These are phyloP conservation scores for Psidium friedrichsthalianum DNA, from an alignment of 345 rosid genomes.

Conservation along the genomic window DNA sequence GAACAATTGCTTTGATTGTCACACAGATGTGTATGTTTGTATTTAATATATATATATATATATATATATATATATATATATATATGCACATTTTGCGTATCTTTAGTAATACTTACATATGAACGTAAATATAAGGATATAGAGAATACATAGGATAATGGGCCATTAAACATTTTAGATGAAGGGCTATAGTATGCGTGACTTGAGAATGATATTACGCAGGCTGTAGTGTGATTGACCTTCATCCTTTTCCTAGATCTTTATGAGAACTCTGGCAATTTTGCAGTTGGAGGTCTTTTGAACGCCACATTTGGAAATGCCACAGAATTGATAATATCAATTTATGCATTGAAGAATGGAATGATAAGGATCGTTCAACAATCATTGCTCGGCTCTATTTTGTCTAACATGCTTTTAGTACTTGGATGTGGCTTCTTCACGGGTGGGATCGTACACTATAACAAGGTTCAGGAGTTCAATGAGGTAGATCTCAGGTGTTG, in stretches of 20 bases:
- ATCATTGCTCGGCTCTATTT: conserved; percentile 37
- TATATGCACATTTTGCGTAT: neutral
- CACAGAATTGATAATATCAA: conserved; percentile 44
- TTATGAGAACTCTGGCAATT: neutral
- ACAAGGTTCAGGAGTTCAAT: conserved; percentile 31
- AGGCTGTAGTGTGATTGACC: neutral
- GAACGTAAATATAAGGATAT: neutral
- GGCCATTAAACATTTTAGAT: neutral
- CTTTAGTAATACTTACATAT: neutral
- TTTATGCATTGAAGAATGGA: conserved; percentile 26
- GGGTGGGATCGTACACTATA: conserved; percentile 27
- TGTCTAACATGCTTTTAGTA: conserved; percentile 48
- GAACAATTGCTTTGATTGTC: neutral
- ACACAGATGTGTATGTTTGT: neutral
- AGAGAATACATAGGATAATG: neutral
- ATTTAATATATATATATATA: neutral
- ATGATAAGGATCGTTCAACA: conserved; percentile 45
- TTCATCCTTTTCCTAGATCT: neutral
- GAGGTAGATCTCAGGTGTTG: conserved; percentile 14
- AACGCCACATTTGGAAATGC: conserved; percentile 45
- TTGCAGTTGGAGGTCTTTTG: conserved; percentile 41
- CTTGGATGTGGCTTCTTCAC: conserved; percentile 47
- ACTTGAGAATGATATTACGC: neutral
- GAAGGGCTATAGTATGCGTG: neutral
- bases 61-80: neutral